Conservation (phyloP, 352 stramenopile species). For the Pythium folliculosum region DNA sequence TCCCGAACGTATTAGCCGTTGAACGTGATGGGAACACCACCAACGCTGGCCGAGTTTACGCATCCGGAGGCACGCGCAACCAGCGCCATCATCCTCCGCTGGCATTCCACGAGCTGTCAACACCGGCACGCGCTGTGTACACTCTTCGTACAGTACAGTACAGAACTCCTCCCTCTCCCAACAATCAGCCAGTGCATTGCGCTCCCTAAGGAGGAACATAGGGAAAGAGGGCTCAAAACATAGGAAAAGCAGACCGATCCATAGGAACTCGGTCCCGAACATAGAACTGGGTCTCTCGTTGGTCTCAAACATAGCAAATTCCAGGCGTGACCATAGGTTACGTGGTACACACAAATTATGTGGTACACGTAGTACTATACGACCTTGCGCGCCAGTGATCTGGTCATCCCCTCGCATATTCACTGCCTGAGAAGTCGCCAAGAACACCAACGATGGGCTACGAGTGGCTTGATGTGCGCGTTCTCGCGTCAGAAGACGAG, state of each 20-base stretch:
- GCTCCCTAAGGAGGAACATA: constrained; percentile 33
- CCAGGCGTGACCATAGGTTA: neutral
- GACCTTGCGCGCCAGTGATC: neutral
- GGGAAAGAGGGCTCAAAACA: neutral
- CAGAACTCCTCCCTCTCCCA: neutral
- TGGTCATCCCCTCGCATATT: neutral
- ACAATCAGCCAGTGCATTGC: neutral
- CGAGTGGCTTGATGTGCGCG: neutral
- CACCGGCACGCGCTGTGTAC: no score
- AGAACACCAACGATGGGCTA: neutral
- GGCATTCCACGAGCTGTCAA: neutral
- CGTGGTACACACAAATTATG: neutral
- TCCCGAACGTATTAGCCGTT: no score
- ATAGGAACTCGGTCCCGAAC: neutral
- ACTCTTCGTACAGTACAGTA: no score
- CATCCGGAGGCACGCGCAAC: no score
- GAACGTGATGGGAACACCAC: no score
- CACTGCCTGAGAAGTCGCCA: neutral
- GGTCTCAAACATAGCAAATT: neutral
- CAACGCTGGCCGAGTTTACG: no score
- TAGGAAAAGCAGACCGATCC: neutral
- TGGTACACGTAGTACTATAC: no score
- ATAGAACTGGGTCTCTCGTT: neutral
- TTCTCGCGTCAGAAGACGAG: neutral
- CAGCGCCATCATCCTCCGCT: neutral